phyloP scores from a whole-genome alignment of 129 eudicot genomes.

The Sambucus nigra region DNA sequence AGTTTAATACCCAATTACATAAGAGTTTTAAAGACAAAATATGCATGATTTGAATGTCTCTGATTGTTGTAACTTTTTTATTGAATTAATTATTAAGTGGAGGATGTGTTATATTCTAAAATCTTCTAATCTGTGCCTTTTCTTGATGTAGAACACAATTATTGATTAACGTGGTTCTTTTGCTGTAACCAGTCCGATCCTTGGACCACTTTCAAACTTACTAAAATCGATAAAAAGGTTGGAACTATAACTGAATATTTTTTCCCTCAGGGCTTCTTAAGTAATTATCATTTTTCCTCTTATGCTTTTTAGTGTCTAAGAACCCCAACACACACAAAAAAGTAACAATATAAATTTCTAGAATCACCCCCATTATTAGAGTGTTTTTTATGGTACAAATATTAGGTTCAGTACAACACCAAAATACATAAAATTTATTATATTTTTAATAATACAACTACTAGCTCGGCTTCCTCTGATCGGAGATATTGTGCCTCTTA shows the following conservation, averaged over 20 bases:
- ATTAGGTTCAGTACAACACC: not conserved
- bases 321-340: not conserved
- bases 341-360: not conserved
- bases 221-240: slow-evolving; percentile 64
- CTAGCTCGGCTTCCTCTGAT: slow-evolving; percentile 78
- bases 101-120: not conserved
- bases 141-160: slow-evolving; percentile 52
- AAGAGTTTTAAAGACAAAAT: not conserved
- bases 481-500: slow-evolving; percentile 58
- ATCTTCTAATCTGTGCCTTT: slow-evolving; percentile 12
- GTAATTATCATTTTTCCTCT: too few relatives aligned
- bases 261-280: too few relatives aligned
- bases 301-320: not conserved
- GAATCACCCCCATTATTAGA: too few relatives aligned
- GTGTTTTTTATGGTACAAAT: not conserved
- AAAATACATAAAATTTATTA: not conserved
- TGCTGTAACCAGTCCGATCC: slow-evolving; percentile 66
- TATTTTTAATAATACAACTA: slow-evolving; percentile 36
- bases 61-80: too few relatives aligned
- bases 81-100: not conserved
- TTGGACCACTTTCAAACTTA: slow-evolving; percentile 65
- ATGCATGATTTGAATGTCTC: not conserved
- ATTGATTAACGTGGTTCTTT: slow-evolving; percentile 88
- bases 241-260: slow-evolving; percentile 10
- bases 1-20: slow-evolving; percentile 5